Evolutionary conservation across 2,329 filamentous ascomycete species (phyloP).

Genomic region (Colletotrichum lupini): DNA sequence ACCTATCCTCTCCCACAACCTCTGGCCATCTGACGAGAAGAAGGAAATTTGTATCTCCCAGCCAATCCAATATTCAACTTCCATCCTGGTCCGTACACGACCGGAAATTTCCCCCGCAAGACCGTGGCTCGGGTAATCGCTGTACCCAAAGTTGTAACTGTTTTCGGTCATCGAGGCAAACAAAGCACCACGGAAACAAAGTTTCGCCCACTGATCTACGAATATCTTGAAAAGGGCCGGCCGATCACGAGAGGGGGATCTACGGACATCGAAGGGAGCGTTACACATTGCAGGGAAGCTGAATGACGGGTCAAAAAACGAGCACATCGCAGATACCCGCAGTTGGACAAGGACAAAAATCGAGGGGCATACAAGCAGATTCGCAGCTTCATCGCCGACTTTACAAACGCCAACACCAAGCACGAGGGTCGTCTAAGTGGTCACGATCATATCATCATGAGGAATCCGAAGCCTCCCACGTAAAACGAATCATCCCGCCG

Average conservation of each 20-base stretch:
- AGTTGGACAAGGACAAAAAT: neutral
- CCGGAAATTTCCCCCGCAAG: neutral
- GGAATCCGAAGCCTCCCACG: constrained; percentile 34
- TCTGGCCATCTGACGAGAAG: neutral
- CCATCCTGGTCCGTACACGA: neutral
- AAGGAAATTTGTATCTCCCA: neutral
- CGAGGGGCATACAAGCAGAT: neutral
- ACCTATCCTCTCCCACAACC: neutral
- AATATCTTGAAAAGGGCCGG: neutral
- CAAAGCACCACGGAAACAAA: neutral
- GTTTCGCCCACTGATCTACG: neutral
- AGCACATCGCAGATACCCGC: neutral
- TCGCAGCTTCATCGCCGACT: neutral
- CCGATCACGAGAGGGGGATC: neutral
- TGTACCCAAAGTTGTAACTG: neutral
- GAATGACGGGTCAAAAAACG: neutral
- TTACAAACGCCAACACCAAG: neutral
- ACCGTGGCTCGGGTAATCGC: neutral
- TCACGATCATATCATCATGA: constrained; percentile 26
- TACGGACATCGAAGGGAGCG: neutral
- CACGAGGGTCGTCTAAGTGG: neutral
- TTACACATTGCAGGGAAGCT: neutral
- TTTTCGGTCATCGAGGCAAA: constrained; percentile 10
- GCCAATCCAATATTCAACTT: neutral
- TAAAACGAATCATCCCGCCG: constrained; percentile 12